Conservation (phyloP, 768 basidiomycete genomes). For the Tremella yokohamensis region DNA sequence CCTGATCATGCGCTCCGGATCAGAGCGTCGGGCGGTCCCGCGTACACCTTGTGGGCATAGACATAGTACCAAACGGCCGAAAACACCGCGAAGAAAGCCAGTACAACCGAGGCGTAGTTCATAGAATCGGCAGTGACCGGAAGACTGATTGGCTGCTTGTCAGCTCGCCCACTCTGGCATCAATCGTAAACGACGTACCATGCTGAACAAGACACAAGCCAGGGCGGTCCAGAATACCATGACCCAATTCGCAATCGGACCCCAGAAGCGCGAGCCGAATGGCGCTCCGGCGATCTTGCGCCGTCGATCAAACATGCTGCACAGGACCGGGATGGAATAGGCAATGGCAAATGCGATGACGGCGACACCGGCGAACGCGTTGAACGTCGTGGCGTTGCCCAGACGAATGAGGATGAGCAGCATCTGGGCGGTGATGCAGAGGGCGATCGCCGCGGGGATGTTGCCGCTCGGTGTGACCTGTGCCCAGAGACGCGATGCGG, state of each 20-base stretch:
- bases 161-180: conserved; percentile 27
- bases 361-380: conserved; percentile 59
- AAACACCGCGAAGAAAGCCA: conserved; percentile 61
- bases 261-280: too few species aligned
- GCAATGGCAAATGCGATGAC: conserved; percentile 37
- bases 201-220: conserved; percentile 63
- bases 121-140: conserved; percentile 35
- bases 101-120: conserved; percentile 66
- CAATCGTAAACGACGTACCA: background rate
- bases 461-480: conserved; percentile 46
- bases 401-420: conserved; percentile 64
- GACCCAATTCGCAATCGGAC: conserved; percentile 54
- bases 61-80: conserved; percentile 68
- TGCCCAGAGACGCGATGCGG: conserved; percentile 56
- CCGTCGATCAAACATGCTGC: conserved; percentile 57
- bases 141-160: conserved; percentile 1
- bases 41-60: conserved; percentile 32
- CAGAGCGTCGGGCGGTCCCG: conserved; percentile 23
- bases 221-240: conserved; percentile 63
- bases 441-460: conserved; percentile 62
- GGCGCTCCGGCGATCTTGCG: conserved; percentile 55
- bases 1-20: conserved; percentile 11
- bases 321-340: conserved; percentile 62
- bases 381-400: conserved; percentile 60
- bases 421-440: conserved; percentile 61